Evolutionary conservation across 2,329 filamentous ascomycete genomes (phyloP).

Genomic region (Geosmithia putterillii): DNA sequence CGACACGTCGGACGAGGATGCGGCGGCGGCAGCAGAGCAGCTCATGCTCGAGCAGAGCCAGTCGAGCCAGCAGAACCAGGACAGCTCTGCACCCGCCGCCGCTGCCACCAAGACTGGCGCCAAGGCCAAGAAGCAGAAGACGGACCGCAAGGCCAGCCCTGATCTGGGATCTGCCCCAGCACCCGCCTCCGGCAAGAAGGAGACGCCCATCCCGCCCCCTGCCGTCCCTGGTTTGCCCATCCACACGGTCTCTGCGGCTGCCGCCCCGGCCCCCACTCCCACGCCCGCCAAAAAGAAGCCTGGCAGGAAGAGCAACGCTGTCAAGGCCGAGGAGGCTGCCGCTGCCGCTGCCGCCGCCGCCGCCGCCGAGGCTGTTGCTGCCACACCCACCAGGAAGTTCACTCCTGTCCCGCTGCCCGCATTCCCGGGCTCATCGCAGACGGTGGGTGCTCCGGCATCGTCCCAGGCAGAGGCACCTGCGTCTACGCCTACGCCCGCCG

Average conservation of each 20-base stretch:
- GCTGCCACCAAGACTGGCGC: background rate
- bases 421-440: conserved; percentile 17
- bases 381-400: conserved; percentile 7
- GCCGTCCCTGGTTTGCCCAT: background rate
- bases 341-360: no score
- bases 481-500: conserved; percentile 9
- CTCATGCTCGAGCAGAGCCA: conserved; percentile 16
- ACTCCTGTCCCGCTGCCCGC: conserved; percentile 18
- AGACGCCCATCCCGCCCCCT: conserved; percentile 11
- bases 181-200: conserved; percentile 3
- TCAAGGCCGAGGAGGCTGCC: no score
- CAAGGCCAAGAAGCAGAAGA: conserved; percentile 22
- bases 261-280: conserved; percentile 1
- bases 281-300: conserved; percentile 2
- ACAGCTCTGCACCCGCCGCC: no score
- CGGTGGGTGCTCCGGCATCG: conserved; percentile 5
- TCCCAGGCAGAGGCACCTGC: background rate
- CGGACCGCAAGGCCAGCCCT: conserved; percentile 16
- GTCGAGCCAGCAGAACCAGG: conserved; percentile 22
- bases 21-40: conserved; percentile 19
- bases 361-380: no score
- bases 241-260: background rate
- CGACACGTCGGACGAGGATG: conserved; percentile 22
- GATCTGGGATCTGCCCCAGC: conserved; percentile 18
- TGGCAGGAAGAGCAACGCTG: conserved; percentile 2